phyloP scores from a whole-genome alignment of 306 rosid species.

The Medicago arabica region DNA sequence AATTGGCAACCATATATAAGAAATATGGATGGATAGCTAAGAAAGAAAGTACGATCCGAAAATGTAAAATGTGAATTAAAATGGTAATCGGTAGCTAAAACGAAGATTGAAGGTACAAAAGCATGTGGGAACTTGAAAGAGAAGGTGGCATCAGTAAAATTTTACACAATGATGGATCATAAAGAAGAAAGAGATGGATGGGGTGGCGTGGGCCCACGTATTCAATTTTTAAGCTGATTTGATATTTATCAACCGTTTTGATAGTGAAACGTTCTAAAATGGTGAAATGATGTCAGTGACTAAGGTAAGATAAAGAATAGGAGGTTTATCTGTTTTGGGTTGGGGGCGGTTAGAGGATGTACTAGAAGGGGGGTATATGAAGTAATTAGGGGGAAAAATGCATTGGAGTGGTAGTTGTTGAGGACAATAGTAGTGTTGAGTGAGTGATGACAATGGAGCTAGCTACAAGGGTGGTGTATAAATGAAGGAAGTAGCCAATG shows the following conservation, averaged over 20 bases:
- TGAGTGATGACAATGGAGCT: neutral
- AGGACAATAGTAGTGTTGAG: neutral
- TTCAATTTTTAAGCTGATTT: conserved; percentile 30
- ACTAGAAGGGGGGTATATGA: neutral
- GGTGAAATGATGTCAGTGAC: conserved; percentile 42
- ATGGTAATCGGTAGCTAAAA: conserved; percentile 43
- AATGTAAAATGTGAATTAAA: conserved; percentile 31
- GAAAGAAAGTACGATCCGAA: conserved; percentile 17
- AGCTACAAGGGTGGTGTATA: conserved; percentile 1
- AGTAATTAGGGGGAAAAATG: neutral
- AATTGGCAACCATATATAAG: neutral
- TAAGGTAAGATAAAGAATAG: conserved; percentile 37
- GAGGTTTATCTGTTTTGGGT: conserved; percentile 40
- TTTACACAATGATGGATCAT: conserved; percentile 7
- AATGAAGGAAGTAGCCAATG: conserved; percentile 34
- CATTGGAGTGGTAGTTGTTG: conserved; percentile 32
- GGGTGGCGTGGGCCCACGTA: conserved; percentile 16
- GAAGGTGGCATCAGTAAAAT: neutral
- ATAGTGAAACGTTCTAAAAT: conserved; percentile 38
- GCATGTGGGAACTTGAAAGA: conserved; percentile 32
- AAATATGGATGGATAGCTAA: conserved; percentile 9
- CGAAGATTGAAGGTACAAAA: conserved; percentile 42
- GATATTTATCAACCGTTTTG: conserved; percentile 33
- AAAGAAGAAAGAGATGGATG: conserved; percentile 31
- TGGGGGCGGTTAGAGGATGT: conserved; percentile 28